Conservation (phyloP, 345 rosid species). For the Euphorbia lathyris region DNA sequence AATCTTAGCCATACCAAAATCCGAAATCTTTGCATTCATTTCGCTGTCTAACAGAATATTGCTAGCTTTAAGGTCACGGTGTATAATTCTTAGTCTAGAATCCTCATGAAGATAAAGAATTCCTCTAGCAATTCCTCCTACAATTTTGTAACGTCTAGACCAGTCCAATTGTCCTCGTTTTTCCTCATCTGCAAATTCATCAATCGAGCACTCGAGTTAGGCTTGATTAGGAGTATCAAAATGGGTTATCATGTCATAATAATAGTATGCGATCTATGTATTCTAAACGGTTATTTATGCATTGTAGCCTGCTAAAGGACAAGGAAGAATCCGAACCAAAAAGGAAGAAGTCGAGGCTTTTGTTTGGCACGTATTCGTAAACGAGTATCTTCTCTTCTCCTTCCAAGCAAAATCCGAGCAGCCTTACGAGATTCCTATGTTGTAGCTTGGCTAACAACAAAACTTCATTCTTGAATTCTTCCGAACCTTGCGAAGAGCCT, state of each 20-base stretch:
- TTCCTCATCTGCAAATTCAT: slow-evolving; percentile 11
- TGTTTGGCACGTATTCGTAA: slow-evolving; percentile 47
- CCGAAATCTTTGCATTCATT: slow-evolving; percentile 30
- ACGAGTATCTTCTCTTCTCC: slow-evolving; percentile 47
- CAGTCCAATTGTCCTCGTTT: slow-evolving; percentile 16
- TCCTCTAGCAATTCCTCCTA: slow-evolving; percentile 28
- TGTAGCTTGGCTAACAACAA: slow-evolving; percentile 42
- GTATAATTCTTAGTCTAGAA: slow-evolving; percentile 20
- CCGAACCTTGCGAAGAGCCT: slow-evolving; percentile 41
- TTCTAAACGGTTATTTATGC: no score
- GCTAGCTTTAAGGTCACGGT: slow-evolving; percentile 28
- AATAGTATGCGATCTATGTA: no score
- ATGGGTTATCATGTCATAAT: no score
- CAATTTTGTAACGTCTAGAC: slow-evolving; percentile 19
- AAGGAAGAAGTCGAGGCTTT: slow-evolving; percentile 43
- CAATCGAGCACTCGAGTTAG: neutral
- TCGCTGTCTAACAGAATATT: slow-evolving; percentile 19
- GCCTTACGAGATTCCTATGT: slow-evolving; percentile 49
- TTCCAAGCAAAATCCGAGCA: slow-evolving; percentile 46
- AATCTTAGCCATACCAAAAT: slow-evolving; percentile 30
- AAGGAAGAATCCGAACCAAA: slow-evolving; percentile 25
- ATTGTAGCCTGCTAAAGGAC: no score
- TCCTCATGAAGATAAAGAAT: slow-evolving; percentile 28
- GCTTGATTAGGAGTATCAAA: no score
- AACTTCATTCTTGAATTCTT: slow-evolving; percentile 53